A percentile compares a stretch with the other conserved stretches of the same genome.
These are phyloP conservation scores for Lumnitzera littorea DNA, from an alignment of 345 rosid genomes.

Conservation along the genomic window DNA sequence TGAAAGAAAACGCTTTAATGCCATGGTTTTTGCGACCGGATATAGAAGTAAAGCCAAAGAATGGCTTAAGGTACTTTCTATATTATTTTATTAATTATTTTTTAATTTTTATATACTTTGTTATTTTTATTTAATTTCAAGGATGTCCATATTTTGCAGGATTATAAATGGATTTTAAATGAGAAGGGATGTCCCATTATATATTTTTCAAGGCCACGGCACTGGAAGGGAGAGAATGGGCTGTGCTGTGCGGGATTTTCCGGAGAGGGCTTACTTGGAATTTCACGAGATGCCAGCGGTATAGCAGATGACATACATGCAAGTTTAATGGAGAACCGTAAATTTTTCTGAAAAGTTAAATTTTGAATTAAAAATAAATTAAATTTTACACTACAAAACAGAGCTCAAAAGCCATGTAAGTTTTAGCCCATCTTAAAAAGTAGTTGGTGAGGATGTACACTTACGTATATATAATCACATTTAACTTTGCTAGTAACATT, in stretches of 20 bases:
- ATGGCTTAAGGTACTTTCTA: slow-evolving; percentile 13
- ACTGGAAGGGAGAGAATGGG: slow-evolving; percentile 8
- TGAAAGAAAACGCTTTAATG: not conserved
- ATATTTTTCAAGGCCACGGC: not conserved
- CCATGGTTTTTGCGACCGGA: slow-evolving; percentile 8
- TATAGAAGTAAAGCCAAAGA: not conserved
- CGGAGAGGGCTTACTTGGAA: slow-evolving; percentile 2
- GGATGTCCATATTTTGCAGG: not conserved
- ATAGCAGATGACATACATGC: slow-evolving; percentile 4
- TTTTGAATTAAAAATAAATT: too few species aligned
- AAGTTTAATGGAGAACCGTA: too few species aligned
- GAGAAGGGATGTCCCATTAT: slow-evolving; percentile 5
- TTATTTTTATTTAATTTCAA: not conserved
- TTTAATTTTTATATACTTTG: not conserved
- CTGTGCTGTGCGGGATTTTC: slow-evolving; percentile 5
- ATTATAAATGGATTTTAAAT: slow-evolving; percentile 1
- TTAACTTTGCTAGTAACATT: too few species aligned
- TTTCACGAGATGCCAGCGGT: slow-evolving; percentile 3
- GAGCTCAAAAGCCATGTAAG: too few species aligned
- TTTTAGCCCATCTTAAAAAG: too few species aligned
- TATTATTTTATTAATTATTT: too few species aligned
- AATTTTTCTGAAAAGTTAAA: too few species aligned
- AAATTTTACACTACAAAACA: too few species aligned
- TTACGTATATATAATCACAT: too few species aligned
- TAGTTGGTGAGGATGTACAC: too few species aligned